Base-by-base conservation (phyloP, 148 eudicot genomes). In the Linanthus parryae region DNA sequence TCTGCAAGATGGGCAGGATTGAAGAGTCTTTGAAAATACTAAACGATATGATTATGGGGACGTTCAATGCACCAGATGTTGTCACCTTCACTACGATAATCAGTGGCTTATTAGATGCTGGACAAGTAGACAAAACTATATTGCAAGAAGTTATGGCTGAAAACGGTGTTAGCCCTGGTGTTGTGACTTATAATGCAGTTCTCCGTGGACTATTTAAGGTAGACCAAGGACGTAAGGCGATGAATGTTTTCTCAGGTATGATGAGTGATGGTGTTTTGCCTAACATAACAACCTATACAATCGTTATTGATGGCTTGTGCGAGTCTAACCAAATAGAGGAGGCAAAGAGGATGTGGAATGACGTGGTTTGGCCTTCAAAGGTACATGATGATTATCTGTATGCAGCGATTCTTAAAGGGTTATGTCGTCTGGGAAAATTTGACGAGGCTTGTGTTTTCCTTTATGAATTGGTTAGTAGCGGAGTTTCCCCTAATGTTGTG, bases 391-490 rank as follows among this genome's bases (percentile, higher is more conserved):
- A 65, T 64, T 81, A 64, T 62, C 94, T 86, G 33, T 86, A 91
- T 74, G 62, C 94, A 30, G 76, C 95, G 15, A 66, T 91, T 33
- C 54, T 86, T 34, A 83, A 91, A 65, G 95, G 97, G 58, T 76
- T 86, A 61, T 83, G 84, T 37, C 67, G 64, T 18, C 63, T 64
- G 5, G 82, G 73, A 5, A 83, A 62, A 67, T 69, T 80, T 15
- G 59, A 73, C 14, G 97, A 91, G 69, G 97, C 92, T 18, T 79
- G 84, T 63, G 68, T 74, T 65, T 81, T 91, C 65, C 47, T 80
- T 56, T 91, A 85, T 71, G 97, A 86, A 57, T 73, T 86, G 54
- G 95, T 75, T 17, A 95, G 86, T 65, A 71, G 73, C 54, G 89
- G 95, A 36, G 69, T 74, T 26, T 54, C 49, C 28, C 82, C 71